Evolutionary conservation across 2,329 filamentous ascomycete species (phyloP), one percentile per base, ranked within the genome.

Genomic region (Hymenoscyphus scutula): DNA sequence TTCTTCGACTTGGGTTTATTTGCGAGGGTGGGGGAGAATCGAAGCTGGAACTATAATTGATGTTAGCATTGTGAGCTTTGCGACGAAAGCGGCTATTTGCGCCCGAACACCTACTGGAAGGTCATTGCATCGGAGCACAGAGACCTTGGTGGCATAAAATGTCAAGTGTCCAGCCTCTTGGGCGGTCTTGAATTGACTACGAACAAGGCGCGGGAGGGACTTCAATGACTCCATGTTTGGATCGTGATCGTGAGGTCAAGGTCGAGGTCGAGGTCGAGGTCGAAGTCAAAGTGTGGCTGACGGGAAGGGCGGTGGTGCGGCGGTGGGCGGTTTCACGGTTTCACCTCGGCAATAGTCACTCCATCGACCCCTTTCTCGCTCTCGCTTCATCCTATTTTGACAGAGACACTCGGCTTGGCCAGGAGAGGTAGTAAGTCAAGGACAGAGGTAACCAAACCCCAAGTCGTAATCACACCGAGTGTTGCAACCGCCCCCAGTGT

Each of bases 21-120:
- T 56, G 86, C 86, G 4, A 92, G 80, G 0, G 87, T 77, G 0
- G 88, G 88, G 8, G 88, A 89, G 78, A 85, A 91, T 58, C 89
- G 87, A 1, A 92, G 77, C 76, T 92, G 89, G 72, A 91, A 90
- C 88, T 90, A 65, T 29, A 48, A 53, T 45, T 48, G 53, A 60
- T 45, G 57, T 38, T 19, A 56, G 27, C n/a, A 55, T 17, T 23
- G 37, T 25, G 25, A 19, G n/a, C 25, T 55, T 13, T 11, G 32
- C 15, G 32, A 34, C 32, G 41, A 25, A 11, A 23, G n/a, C 19
- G n/a, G 41, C 11, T 45, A 48, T 48, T 48, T 11, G 19, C 19
- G 17, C 25, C 30, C 53, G 23, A 25, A 56, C 13, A 59, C 67
- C 17, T 67, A 74, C 73, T 13, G 70, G 69, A 56, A 72, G 51